Conservation (phyloP, 345 rosid species). For the Salix udensis region DNA sequence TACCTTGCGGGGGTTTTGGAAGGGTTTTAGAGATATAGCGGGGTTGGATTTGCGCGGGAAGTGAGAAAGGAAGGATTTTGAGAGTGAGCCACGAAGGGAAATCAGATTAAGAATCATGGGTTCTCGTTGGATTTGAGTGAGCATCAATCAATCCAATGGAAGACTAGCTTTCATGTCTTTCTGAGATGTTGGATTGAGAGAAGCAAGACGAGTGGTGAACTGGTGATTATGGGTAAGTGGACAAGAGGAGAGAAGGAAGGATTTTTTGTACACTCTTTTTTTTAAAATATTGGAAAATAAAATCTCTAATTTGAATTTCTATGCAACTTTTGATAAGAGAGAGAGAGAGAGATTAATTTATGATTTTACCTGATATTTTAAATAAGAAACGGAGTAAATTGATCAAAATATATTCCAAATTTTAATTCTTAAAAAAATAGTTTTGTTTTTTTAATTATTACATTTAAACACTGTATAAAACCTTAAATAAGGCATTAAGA, state of each 20-base stretch:
- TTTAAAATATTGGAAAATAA: too few relatives aligned
- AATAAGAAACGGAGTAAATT: background rate
- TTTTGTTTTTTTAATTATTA: too few relatives aligned
- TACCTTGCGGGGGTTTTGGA: slow-evolving; percentile 29
- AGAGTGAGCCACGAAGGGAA: slow-evolving; percentile 27
- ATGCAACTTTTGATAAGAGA: too few relatives aligned
- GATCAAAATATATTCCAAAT: background rate
- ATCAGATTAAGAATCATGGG: slow-evolving; percentile 32
- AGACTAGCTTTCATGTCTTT: background rate
- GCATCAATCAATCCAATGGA: background rate
- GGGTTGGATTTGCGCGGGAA: slow-evolving; percentile 29
- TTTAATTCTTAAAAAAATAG: background rate
- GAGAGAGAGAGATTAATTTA: too few relatives aligned
- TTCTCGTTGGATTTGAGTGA: background rate
- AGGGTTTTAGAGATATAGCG: slow-evolving; percentile 5
- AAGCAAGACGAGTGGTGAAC: too few relatives aligned
- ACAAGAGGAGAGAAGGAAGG: too few relatives aligned
- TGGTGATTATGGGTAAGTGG: too few relatives aligned
- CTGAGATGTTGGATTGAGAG: background rate
- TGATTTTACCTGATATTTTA: too few relatives aligned
- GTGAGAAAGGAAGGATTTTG: slow-evolving; percentile 24
- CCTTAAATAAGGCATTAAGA: too few relatives aligned
- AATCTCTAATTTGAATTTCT: too few relatives aligned
- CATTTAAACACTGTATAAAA: too few relatives aligned
- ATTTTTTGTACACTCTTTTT: too few relatives aligned